These are phyloP conservation scores for Salicornia ramosissima DNA, from an alignment of 148 eudicot species.

Conservation along the genomic window DNA sequence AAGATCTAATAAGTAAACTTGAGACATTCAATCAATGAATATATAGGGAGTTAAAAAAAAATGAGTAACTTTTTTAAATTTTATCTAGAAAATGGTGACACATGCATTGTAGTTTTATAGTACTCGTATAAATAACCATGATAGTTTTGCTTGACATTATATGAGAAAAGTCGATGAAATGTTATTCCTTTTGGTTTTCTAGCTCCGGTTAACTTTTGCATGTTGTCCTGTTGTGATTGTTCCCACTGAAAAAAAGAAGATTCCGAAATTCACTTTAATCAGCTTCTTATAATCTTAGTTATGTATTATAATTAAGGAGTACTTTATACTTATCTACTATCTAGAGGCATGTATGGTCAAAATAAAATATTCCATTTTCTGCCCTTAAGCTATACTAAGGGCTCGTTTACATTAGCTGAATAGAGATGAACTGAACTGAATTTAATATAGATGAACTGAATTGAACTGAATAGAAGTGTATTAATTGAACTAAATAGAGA, in stretches of 20 bases:
- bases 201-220: background rate
- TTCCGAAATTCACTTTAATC: conserved; percentile 19
- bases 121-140: background rate
- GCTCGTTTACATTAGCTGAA: no score
- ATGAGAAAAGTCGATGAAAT: conserved; percentile 4
- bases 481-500: no score
- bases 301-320: no score
- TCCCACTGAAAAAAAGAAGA: conserved; percentile 18
- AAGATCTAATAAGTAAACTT: no score
- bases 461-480: no score
- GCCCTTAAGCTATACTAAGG: no score
- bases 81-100: background rate
- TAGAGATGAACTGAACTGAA: no score
- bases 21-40: no score
- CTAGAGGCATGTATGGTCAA: background rate
- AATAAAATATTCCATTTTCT: no score
- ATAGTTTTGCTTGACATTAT: background rate
- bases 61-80: background rate
- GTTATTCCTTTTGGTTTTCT: conserved; percentile 19
- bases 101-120: no score
- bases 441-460: no score
- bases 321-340: background rate
- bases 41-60: no score
- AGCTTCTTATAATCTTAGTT: background rate
- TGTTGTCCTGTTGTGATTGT: conserved; percentile 32